Conservation (phyloP, 129 eudicot genomes). For the Lactuca sativa region DNA sequence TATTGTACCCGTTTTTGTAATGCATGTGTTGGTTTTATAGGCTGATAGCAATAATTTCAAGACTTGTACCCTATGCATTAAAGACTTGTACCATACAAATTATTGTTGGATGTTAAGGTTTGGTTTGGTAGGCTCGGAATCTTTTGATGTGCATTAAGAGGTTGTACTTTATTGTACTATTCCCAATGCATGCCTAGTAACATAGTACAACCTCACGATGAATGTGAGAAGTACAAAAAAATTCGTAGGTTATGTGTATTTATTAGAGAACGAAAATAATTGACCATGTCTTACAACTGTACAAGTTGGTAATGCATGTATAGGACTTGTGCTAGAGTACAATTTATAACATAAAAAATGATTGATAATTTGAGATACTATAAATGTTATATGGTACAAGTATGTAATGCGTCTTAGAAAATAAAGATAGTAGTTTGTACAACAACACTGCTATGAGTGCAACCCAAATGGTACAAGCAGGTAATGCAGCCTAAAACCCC, state of each 20-base stretch:
- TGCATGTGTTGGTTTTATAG: no score
- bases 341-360: not conserved
- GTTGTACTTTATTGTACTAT: not conserved
- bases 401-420: constrained; percentile 12
- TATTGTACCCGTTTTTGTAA: no score
- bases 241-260: not conserved
- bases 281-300: not conserved
- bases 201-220: not conserved
- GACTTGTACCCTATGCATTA: constrained; percentile 9
- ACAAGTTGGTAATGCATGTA: constrained; percentile 20
- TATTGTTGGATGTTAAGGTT: not conserved
- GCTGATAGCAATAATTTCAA: no score
- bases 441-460: constrained; percentile 5
- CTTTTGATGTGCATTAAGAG: not conserved
- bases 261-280: not conserved
- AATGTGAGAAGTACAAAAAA: not conserved
- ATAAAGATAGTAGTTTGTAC: constrained; percentile 23
- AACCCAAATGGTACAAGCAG: constrained; percentile 9
- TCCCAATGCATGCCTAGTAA: not conserved
- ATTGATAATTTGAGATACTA: not conserved
- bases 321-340: constrained; percentile 15
- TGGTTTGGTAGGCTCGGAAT: not conserved
- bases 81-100: constrained; percentile 1
- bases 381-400: constrained; percentile 26
- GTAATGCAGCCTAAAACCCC: not conserved